Percentiles rank a stretch among this genome's conserved stretches.
phyloP scores from a whole-genome alignment of 805 yeast genomes.

The Metschnikowia gelsemii region DNA sequence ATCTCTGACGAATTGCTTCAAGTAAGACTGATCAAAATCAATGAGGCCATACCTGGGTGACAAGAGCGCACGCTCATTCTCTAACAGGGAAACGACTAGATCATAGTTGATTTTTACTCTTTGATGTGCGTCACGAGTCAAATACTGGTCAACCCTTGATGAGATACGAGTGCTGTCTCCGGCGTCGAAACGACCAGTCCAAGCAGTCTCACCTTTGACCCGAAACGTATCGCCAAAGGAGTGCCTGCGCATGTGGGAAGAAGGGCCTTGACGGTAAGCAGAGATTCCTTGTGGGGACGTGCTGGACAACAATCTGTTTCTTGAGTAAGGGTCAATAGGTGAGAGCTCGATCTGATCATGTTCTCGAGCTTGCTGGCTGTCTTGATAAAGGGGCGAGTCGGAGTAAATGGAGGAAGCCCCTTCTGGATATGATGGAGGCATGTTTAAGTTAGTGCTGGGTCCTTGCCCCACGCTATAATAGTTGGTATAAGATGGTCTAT shows the following conservation, averaged over 20 bases:
- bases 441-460: background rate
- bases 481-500: background rate
- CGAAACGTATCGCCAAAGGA: conserved; percentile 2
- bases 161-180: background rate
- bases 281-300: background rate
- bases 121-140: conserved; percentile 38
- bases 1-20: background rate
- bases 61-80: conserved; percentile 4
- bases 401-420: background rate
- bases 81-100: background rate
- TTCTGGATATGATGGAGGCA: background rate
- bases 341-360: background rate
- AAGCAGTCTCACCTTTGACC: background rate
- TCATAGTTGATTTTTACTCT: conserved; percentile 37
- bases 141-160: conserved; percentile 31
- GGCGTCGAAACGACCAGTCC: background rate
- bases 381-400: background rate
- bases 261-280: background rate
- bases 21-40: background rate
- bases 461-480: background rate
- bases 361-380: too few species aligned
- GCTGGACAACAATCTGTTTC: background rate
- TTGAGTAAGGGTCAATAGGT: background rate
- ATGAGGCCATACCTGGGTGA: conserved; percentile 3
- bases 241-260: conserved; percentile 4